These are phyloP conservation scores for Talaromyces sp. DNA, from an alignment of 2,329 filamentous ascomycete genomes.

Conservation along the genomic window DNA sequence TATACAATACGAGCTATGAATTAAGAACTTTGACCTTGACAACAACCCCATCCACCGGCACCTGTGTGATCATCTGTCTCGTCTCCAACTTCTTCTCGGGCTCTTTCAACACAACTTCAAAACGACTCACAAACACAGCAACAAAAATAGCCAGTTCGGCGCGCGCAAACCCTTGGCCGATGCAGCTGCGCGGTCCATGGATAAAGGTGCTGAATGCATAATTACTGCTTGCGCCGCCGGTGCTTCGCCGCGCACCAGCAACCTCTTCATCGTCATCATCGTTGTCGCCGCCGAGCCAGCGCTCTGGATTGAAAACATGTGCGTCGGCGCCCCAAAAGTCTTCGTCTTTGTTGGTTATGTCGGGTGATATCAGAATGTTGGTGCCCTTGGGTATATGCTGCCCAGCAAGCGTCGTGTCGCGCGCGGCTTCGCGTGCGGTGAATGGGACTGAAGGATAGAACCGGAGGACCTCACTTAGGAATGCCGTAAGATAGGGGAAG, in stretches of 20 bases:
- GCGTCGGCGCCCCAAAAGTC: constrained; percentile 75
- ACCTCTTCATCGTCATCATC: constrained; percentile 58
- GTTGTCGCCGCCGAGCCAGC: constrained; percentile 57
- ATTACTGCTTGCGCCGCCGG: constrained; percentile 66
- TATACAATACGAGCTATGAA: background rate
- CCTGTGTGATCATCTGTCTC: constrained; percentile 65
- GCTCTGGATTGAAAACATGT: constrained; percentile 69
- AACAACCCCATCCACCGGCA: constrained; percentile 67
- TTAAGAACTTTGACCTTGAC: constrained; percentile 64
- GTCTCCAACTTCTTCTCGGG: constrained; percentile 58
- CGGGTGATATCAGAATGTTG: constrained; percentile 58
- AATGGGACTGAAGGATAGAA: constrained; percentile 67
- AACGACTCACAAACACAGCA: constrained; percentile 70
- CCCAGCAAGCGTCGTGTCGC: constrained; percentile 63
- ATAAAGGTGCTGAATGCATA: constrained; percentile 38
- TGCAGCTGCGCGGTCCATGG: constrained; percentile 22
- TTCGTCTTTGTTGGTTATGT: constrained; percentile 65
- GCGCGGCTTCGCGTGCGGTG: constrained; percentile 61
- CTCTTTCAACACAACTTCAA: constrained; percentile 64
- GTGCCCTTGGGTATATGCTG: constrained; percentile 67
- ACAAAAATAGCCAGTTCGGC: constrained; percentile 81
- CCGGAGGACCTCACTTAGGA: constrained; percentile 73
- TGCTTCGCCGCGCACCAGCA: constrained; percentile 74
- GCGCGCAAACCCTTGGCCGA: constrained; percentile 48
- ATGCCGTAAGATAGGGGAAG: constrained; percentile 74